phyloP scores from a whole-genome alignment of 495 filamentous ascomycete species.

The Podospora anserina region DNA sequence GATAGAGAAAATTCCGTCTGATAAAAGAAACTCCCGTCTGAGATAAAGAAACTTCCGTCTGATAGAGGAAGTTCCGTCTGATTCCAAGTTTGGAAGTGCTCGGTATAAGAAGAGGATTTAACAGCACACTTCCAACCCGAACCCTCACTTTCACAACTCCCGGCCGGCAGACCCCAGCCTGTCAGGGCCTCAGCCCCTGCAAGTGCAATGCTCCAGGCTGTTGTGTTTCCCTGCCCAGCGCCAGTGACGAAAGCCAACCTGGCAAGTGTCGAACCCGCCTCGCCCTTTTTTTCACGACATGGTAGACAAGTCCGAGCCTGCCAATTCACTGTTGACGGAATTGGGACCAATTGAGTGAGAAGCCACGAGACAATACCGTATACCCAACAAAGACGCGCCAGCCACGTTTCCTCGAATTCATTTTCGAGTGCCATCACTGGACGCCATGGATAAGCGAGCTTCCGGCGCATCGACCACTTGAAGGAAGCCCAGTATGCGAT shows the following conservation, averaged over 20 bases:
- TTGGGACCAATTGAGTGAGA: neutral
- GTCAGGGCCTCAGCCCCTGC: neutral
- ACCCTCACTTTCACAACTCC: constrained; percentile 1
- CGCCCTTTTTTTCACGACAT: constrained; percentile 7
- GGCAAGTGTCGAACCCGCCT: constrained; percentile 13
- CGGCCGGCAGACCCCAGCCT: constrained; percentile 3
- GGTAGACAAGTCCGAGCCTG: neutral
- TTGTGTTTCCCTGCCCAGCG: neutral
- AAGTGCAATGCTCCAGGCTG: constrained; percentile 1
- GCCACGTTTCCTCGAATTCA: neutral
- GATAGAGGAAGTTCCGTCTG: no score
- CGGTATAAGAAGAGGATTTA: neutral
- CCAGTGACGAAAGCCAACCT: constrained; percentile 14
- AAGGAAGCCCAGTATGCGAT: constrained; percentile 25
- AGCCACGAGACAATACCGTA: neutral
- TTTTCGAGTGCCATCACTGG: neutral
- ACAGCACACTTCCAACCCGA: neutral
- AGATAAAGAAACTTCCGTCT: no score
- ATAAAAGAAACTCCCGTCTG: no score
- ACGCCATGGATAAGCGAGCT: constrained; percentile 28
- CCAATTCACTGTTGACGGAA: neutral
- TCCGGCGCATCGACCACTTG: constrained; percentile 15
- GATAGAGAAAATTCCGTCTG: no score
- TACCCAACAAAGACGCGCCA: neutral
- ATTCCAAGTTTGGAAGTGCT: no score